These are phyloP conservation scores for Nicotiana rustica DNA, from an alignment of 305 asterid species.

Conservation along the genomic window DNA sequence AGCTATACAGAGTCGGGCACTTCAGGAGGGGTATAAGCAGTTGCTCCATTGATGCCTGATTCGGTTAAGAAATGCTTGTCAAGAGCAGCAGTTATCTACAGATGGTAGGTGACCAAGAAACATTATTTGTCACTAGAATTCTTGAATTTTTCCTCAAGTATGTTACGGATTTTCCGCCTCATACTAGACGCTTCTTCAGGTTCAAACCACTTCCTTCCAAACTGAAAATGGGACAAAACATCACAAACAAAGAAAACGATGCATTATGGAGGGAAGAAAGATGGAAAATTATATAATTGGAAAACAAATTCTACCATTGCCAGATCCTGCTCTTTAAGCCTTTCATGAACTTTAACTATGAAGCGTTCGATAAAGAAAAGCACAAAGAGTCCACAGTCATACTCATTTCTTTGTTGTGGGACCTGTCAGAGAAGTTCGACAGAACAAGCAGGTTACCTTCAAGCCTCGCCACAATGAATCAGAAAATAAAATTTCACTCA, in stretches of 20 bases:
- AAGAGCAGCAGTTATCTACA: slow-evolving; percentile 37
- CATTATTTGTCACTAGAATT: slow-evolving; percentile 42
- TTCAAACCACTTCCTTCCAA: slow-evolving; percentile 82
- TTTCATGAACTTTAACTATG: slow-evolving; percentile 67
- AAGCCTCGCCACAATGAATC: background rate
- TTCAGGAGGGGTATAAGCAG: slow-evolving; percentile 22
- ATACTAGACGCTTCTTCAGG: slow-evolving; percentile 83
- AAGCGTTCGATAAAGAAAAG: slow-evolving; percentile 87
- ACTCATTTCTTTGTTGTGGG: slow-evolving; percentile 82
- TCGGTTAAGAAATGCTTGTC: slow-evolving; percentile 39
- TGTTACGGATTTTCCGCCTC: slow-evolving; percentile 55
- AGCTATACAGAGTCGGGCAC: background rate
- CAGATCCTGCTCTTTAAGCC: slow-evolving; percentile 65
- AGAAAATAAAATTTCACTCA: slow-evolving; percentile 14
- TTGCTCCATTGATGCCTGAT: slow-evolving; percentile 32
- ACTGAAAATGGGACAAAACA: slow-evolving; percentile 53
- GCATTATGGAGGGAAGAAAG: slow-evolving; percentile 10
- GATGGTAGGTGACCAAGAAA: slow-evolving; percentile 43
- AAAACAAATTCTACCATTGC: slow-evolving; percentile 54
- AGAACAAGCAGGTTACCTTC: background rate
- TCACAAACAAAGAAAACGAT: slow-evolving; percentile 23
- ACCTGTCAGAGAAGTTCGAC: slow-evolving; percentile 58
- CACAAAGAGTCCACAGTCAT: slow-evolving; percentile 92
- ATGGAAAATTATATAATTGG: slow-evolving; percentile 2
- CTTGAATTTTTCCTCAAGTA: slow-evolving; percentile 63